Base-by-base conservation (phyloP, 2,329 filamentous ascomycete species). In the Fusarium algeriense region DNA sequence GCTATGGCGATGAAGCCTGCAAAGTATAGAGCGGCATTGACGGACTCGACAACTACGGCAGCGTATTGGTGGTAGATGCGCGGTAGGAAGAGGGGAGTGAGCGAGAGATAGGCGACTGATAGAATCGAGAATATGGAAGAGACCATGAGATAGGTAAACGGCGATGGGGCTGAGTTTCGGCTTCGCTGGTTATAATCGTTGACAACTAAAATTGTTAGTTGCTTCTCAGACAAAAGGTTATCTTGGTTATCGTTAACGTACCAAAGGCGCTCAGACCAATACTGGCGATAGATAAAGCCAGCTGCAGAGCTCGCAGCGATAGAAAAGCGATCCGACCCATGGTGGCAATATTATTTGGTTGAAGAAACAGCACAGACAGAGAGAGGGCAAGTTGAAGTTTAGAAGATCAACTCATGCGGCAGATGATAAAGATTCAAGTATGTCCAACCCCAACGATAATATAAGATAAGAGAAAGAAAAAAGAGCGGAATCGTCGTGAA, bases 61-160 rank as follows among this genome's bases (percentile, higher is more conserved):
- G 80, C 82, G 69, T 84, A 85, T 34, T 86, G 84, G 76, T 88
- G 83, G 37, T 84, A 83, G 41, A 81, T 81, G 44, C 81, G 79
- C 2, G 85, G 82, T 17, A 80, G 72, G 64, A 85, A 85, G 49
- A 84, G 82, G 8, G 86, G 83, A 13, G 83, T 78, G 40, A 86
- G 53, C 74, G 88, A 87, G 23, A 90, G 82, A 74, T 88, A 89
- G 53, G 80, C 76, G 56, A 90, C 77, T 12, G 88, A 89, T 57
- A 89, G 28, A 40, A 90, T 76, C 32, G 88, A 87, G 74, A 87
- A 85, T 45, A 87, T 69, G 3, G 87, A 85, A 30, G 82, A 82
- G 75, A 88, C 87, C 73, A 90, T 80, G 68, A 90, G 79, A 78
- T 89, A 90, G 81, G 85, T 87, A 79, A 91, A 80, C 67, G 88